Evolutionary conservation across 192 early-diverging fungal species (phyloP), one percentile per base, ranked within the genome.

Genomic region (Phycomyces nitens): DNA sequence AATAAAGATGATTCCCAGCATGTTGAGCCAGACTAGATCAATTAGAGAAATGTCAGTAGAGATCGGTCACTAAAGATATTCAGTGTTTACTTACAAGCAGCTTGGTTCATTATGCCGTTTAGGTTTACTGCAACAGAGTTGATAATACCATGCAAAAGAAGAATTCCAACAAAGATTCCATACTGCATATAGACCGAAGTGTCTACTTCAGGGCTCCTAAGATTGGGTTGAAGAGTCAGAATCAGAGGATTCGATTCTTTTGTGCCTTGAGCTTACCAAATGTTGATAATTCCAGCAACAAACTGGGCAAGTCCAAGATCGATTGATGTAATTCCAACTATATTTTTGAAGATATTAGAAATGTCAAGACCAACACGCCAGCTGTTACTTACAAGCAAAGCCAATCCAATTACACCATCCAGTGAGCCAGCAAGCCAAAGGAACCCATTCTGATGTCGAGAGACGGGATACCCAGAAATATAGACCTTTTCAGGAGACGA

Each of bases 351-450:
- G 18, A 26, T 18, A 27, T 56, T 70, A 24, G 66, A 60, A 64
- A 54, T 43, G 16, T 16, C 14, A 53, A n/a, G 6, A 5, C 5
- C 3, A 12, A 40, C 1, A 9, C 14, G 27, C 15, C 12, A 15
- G 38, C 5, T 12, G 7, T 29, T 29, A 59, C 1, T 12, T 29
- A 24, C 58, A 47, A 47, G 47, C 58, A 47, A 67, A 60, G 12
- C 79, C 79, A 38, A 80, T 54, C 79, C 79, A 80, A 40, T 80
- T 80, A 51, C 71, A 77, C 44, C 74, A 82, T 42, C 80, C 80
- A 24, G 80, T 80, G 22, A 82, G 41, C 76, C 77, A 82, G 21
- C 73, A 80, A n/a, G 74, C 64, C n/a, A 82, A 58, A 16, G 80
- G 80, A 9, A 74, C 78, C 71, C 71, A 79, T 23, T 70, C 61